Evolutionary conservation across 2,329 filamentous ascomycete genomes (phyloP), one percentile per base, ranked within the genome.

Genomic region (Paecilomyces dactylethromorphus): DNA sequence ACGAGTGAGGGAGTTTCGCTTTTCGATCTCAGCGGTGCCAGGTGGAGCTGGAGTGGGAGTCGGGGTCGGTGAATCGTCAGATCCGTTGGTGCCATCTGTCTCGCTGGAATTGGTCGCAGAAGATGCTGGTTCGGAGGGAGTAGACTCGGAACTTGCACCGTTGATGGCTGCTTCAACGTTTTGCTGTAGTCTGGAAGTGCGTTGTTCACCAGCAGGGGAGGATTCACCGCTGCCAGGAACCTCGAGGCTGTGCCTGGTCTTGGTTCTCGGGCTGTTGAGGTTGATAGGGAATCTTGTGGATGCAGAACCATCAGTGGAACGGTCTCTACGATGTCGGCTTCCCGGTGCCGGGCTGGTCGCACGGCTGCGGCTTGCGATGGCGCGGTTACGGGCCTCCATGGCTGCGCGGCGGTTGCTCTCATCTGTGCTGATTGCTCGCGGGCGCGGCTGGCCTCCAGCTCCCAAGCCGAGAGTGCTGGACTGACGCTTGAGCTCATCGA

Each of bases 381-480:
- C 91, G 62, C 91, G 87, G 72, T 91, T 90, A 56, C 94, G 87
- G 72, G 96, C 94, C 76, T 97, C 93, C 86, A 96, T 93, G 65
- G 96, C 87, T 52, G 91, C 91, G 69, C 92, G 91, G 60, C 94
- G 89, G 75, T 95, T 95, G 77, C 91, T 95, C 80, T 99, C 94
- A 71, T 99, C 92, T 0, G 92, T 96, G 72, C 91, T 95, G 69
- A 97, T 90, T 31, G 92, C 92, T 54, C 94, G 88, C 24, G 90
- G 89, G 50, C 91, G 87, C 65, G 81, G 83, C 63, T 76, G 77
- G 54, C 79, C 79, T 31, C 59, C 79, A 49, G 79, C 77, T 1
- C 87, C 87, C 51, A 70, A 58, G 3, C 69, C 71, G 18, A 71
- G 62, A 51, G 68, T 67, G 53, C 74, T 78, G 1, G 77, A 79